phyloP scores from a whole-genome alignment of 1,139 yeast genomes.

The Debaryomyces udenii region DNA sequence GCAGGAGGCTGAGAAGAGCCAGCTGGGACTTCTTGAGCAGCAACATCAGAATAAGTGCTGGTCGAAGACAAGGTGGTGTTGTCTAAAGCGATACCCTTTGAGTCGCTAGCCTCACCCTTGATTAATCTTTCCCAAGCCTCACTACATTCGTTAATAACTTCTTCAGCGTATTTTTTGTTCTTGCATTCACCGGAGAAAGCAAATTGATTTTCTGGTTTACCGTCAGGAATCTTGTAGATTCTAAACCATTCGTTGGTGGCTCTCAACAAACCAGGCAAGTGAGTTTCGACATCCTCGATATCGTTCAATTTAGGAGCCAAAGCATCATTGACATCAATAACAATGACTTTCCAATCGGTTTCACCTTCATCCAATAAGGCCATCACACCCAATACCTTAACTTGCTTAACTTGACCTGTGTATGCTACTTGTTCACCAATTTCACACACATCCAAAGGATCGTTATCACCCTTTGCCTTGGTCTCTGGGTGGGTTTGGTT shows the following conservation, averaged over 20 bases:
- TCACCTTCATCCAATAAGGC: slow-evolving; percentile 97
- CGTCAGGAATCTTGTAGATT: slow-evolving; percentile 92
- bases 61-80: slow-evolving; percentile 74
- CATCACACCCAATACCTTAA: slow-evolving; percentile 88
- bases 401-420: slow-evolving; percentile 78
- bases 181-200: slow-evolving; percentile 84
- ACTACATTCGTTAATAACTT: slow-evolving; percentile 72
- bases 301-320: slow-evolving; percentile 74
- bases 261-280: slow-evolving; percentile 83
- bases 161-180: slow-evolving; percentile 69
- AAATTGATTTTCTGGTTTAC: slow-evolving; percentile 84
- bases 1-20: slow-evolving; percentile 79
- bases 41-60: slow-evolving; percentile 52
- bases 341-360: slow-evolving; percentile 95
- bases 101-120: slow-evolving; percentile 51
- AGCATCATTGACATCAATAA: slow-evolving; percentile 80
- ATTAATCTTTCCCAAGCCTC: slow-evolving; percentile 77
- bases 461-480: slow-evolving; percentile 89
- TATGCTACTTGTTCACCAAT: slow-evolving; percentile 74
- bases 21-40: slow-evolving; percentile 60
- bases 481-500: slow-evolving; percentile 68
- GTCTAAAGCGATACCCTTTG: slow-evolving; percentile 61
- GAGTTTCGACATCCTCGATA: slow-evolving; percentile 77
- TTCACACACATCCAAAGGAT: slow-evolving; percentile 95
- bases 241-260: slow-evolving; percentile 93